Base-by-base conservation (phyloP, 2,329 filamentous ascomycete species). In the Phialophora verrucosa region DNA sequence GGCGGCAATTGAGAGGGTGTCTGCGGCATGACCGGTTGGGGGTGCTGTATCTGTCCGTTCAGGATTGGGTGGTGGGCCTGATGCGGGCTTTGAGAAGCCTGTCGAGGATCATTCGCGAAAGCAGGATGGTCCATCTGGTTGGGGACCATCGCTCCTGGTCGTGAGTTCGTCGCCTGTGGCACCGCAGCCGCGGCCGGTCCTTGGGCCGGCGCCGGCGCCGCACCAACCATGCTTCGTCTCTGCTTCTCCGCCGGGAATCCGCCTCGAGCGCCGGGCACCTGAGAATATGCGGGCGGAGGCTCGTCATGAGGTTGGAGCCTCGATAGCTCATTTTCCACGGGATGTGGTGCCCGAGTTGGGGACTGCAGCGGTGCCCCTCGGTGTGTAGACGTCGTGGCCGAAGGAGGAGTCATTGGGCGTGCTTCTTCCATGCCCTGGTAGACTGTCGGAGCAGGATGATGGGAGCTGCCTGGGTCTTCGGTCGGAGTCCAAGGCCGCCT, bases 231-330 rank as follows among this genome's bases (percentile, higher is more conserved):
- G 66, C 76, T 73, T 67, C 84, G 81, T 67, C 84, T 82, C 73
- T 87, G 87, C 76, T 97, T 97, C 75, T 97, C 93, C 70, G 87
- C 88, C 0, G 92, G 90, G 77, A 93, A 78, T 64, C 79, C 88
- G 73, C 77, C 83, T 74, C 82, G 75, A 1, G 80, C 76, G 14
- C 82, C 81, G 32, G 83, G 77, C 32, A 96, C 87, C 73, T 90
- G 95, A 10, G 92, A 95, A 78, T 99, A 99, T 5, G 95, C 94
- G n/a, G 95, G 95, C 23, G 95, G 95, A 25, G 92, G 91, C 56
- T 73, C 72, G 4, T 74, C 72, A 32, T 89, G 85, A 72, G 92
- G 84, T 71, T 92, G 88, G 85, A 97, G 85, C 20, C 92, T 88
- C 72, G 92, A 88, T 76, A 97, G 91, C 72, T 97, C 93, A 73